Percentiles rank a stretch among this genome's conserved stretches.
phyloP scores from a whole-genome alignment of 2,329 filamentous ascomycete genomes.

The Dothidotthia symphoricarpi region DNA sequence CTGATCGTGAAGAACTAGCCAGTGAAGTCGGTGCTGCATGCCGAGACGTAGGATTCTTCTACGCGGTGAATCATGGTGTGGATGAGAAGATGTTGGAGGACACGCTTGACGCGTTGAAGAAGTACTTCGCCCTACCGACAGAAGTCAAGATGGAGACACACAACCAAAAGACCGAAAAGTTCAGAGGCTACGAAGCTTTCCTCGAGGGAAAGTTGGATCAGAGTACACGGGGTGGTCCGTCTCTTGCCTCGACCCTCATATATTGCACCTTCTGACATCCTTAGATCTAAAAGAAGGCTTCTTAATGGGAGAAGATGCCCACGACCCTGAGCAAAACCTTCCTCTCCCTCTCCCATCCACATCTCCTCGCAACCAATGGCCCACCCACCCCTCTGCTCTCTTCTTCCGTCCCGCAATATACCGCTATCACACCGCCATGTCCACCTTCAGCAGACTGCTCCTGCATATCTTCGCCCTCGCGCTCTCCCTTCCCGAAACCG shows the following conservation, averaged over 20 bases:
- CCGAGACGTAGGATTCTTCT: constrained; percentile 37
- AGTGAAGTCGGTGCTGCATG: constrained; percentile 35
- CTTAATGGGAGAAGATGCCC: constrained; percentile 38
- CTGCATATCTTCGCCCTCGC: constrained; percentile 41
- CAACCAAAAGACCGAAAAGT: constrained; percentile 36
- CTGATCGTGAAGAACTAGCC: constrained; percentile 27
- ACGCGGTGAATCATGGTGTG: constrained; percentile 34
- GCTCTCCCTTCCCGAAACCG: constrained; percentile 41
- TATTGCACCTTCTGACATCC: constrained; percentile 1
- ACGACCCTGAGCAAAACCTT: constrained; percentile 31
- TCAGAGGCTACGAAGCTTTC: constrained; percentile 40
- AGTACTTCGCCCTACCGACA: constrained; percentile 32
- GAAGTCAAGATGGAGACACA: constrained; percentile 41
- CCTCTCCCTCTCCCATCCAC: constrained; percentile 14
- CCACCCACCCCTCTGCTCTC: constrained; percentile 23
- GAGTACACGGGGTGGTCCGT: constrained; percentile 33
- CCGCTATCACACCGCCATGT: constrained; percentile 34
- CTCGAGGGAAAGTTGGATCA: constrained; percentile 39
- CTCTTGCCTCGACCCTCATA: neutral
- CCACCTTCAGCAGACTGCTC: constrained; percentile 33
- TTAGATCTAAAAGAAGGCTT: constrained; percentile 39
- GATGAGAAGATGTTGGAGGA: constrained; percentile 26
- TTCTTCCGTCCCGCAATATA: constrained; percentile 35
- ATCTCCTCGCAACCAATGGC: constrained; percentile 34
- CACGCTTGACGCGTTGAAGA: constrained; percentile 30